These are phyloP conservation scores for Emmonsia crescens DNA, from an alignment of 2,329 filamentous ascomycete genomes.

Conservation along the genomic window DNA sequence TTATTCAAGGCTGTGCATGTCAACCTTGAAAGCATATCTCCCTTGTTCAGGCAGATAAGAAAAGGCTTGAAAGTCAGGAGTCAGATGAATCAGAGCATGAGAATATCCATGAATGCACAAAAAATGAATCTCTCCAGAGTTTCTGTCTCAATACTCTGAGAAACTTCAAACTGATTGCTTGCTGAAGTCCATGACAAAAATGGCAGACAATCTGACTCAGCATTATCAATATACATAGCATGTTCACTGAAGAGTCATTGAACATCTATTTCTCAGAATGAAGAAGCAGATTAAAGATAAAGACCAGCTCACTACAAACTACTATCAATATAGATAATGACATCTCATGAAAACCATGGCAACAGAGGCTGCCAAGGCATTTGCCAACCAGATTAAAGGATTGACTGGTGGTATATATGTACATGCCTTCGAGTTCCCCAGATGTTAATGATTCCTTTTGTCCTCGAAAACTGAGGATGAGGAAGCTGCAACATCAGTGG, in stretches of 20 bases:
- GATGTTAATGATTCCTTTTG: slow-evolving; percentile 1
- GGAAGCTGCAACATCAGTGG: slow-evolving; percentile 31
- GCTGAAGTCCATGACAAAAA: background rate
- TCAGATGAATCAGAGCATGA: too few species aligned
- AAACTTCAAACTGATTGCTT: background rate
- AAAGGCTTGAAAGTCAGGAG: too few species aligned
- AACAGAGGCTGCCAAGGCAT: slow-evolving; percentile 23
- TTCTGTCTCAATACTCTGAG: too few species aligned
- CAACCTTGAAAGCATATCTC: too few species aligned
- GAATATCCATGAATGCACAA: too few species aligned
- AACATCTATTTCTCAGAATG: background rate
- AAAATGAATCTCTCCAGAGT: too few species aligned
- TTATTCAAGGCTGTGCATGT: too few species aligned
- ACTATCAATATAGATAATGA: slow-evolving; percentile 15
- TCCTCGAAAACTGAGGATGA: slow-evolving; percentile 33
- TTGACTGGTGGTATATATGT: slow-evolving; percentile 12
- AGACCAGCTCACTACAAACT: background rate
- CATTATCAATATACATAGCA: background rate
- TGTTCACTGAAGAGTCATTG: too few species aligned
- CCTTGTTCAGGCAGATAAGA: too few species aligned
- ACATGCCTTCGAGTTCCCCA: background rate
- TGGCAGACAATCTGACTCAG: background rate
- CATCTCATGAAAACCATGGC: slow-evolving; percentile 29
- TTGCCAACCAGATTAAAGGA: slow-evolving; percentile 14
- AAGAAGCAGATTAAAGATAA: background rate